Base-by-base conservation (phyloP, 2,329 filamentous ascomycete species). In the Neonectria ditissima region DNA sequence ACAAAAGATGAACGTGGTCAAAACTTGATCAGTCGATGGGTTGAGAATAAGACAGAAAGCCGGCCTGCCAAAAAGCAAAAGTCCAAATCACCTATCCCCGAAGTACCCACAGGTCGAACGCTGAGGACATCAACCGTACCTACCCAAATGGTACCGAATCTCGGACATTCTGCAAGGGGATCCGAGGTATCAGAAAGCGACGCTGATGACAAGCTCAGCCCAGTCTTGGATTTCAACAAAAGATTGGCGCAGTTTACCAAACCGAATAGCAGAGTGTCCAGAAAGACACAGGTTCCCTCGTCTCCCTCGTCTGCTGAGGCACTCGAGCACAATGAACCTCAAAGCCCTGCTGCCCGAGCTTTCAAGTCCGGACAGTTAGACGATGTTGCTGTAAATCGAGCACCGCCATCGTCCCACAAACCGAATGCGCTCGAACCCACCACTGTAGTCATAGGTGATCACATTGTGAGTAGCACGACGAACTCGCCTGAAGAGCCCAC, bases 21-120 rank as follows among this genome's bases (percentile, higher is more conserved):
- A 37, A 79, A 75, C 45, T 64, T 85, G 47, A 82, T 86, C 50
- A 80, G 81, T 13, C 77, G 80, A 20, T 85, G 84, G 83, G 70
- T 74, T 30, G 67, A 72, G 39, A 73, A 63, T 22, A 62, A 45
- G 34, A 28, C 65, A 28, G 26, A 50, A 13, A 32, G 51, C 16
- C 59, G 59, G 47, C 44, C 47, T 28, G 43, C 52, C 9, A 45
- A 55, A 20, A 39, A 39, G 41, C 22, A 59, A 10, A 57, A 45
- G 24, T 18, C 51, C 10, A 20, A 32, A 9, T 28, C 58, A n/a
- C 41, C 57, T 30, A 18, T 39, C 32, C 10, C 30, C 8, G 30
- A 43, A 16, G 37, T 41, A 20, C 39, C 18, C 18, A 39, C 26
- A 5, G 28, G 9, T 41, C 28, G 22, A 11, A 37, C 47, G 8